Percentiles rank a stretch among this genome's conserved stretches.
Evolutionary conservation across 129 eudicot genomes (phyloP).

Genomic region (Chrysanthemum seticuspe): DNA sequence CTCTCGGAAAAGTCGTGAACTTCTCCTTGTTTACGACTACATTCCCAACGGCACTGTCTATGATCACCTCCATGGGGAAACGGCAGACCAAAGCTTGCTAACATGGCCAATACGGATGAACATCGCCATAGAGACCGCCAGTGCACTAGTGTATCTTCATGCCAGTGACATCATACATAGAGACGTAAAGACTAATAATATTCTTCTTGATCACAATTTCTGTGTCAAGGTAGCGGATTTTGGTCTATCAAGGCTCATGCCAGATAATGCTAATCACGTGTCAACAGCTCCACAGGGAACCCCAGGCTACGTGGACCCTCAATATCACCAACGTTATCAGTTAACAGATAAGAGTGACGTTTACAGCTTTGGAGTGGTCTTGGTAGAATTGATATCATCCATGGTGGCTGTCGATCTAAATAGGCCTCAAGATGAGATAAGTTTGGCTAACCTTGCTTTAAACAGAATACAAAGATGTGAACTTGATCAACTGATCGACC

Average conservation of each 20-base stretch:
- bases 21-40: conserved; percentile 60
- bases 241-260: conserved; percentile 56
- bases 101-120: conserved; percentile 72
- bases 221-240: conserved; percentile 58
- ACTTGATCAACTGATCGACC: conserved; percentile 57
- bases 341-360: conserved; percentile 83
- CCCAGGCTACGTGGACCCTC: conserved; percentile 86
- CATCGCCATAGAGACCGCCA: conserved; percentile 74
- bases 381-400: conserved; percentile 76
- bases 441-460: conserved; percentile 67
- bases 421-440: conserved; percentile 62
- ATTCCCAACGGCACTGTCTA: conserved; percentile 58
- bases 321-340: conserved; percentile 69
- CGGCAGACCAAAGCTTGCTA: conserved; percentile 32
- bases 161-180: conserved; percentile 56
- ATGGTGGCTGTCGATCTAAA: conserved; percentile 76
- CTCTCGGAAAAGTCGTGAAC: conserved; percentile 49
- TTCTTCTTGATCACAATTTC: conserved; percentile 44
- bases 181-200: conserved; percentile 51
- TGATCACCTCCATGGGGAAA: conserved; percentile 70
- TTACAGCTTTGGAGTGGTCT: conserved; percentile 85
- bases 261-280: conserved; percentile 59
- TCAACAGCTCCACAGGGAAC: conserved; percentile 97
- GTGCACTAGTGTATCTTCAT: conserved; percentile 78
- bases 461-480: conserved; percentile 61